Evolutionary conservation across 768 basidiomycete species (phyloP).

Genomic region (Pleurotus ostreatus): DNA sequence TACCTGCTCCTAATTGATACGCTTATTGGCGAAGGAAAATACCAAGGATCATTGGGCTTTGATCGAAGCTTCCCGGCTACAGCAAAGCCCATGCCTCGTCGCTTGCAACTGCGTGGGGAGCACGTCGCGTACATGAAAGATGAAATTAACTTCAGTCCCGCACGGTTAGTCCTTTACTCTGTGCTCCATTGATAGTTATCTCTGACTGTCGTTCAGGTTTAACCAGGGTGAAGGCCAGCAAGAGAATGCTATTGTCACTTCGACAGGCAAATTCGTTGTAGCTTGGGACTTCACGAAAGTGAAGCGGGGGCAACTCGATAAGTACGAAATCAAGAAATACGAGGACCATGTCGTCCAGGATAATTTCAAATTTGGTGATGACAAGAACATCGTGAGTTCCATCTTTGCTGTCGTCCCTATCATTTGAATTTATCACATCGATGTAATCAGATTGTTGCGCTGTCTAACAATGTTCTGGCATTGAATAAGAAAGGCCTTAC

Average conservation of each 20-base stretch:
- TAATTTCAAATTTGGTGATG: conserved; percentile 96
- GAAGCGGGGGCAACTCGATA: conserved; percentile 86
- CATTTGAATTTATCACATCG: no score
- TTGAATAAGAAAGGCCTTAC: conserved; percentile 91
- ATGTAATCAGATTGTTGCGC: conserved; percentile 77
- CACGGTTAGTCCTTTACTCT: conserved; percentile 52
- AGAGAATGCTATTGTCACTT: conserved; percentile 95
- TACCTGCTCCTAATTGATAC: conserved; percentile 95
- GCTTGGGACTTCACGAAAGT: conserved; percentile 98
- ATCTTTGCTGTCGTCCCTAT: not conserved
- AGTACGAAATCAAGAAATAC: conserved; percentile 96
- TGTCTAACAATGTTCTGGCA: conserved; percentile 90
- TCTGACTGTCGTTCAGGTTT: conserved; percentile 53
- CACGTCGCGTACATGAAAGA: conserved; percentile 94
- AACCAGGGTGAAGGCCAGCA: conserved; percentile 85
- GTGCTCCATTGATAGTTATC: not conserved
- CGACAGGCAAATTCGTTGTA: conserved; percentile 86
- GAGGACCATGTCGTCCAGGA: conserved; percentile 94
- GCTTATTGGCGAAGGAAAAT: conserved; percentile 86
- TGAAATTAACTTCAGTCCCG: conserved; percentile 84
- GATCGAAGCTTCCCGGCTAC: conserved; percentile 94
- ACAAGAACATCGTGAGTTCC: conserved; percentile 84
- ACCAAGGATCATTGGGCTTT: conserved; percentile 81
- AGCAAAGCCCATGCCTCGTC: conserved; percentile 86
- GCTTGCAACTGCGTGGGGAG: conserved; percentile 84